Percentiles rank a stretch among this genome's conserved stretches.
Conservation (phyloP, 2,329 filamentous ascomycete genomes). For the Blumeria graminis region DNA sequence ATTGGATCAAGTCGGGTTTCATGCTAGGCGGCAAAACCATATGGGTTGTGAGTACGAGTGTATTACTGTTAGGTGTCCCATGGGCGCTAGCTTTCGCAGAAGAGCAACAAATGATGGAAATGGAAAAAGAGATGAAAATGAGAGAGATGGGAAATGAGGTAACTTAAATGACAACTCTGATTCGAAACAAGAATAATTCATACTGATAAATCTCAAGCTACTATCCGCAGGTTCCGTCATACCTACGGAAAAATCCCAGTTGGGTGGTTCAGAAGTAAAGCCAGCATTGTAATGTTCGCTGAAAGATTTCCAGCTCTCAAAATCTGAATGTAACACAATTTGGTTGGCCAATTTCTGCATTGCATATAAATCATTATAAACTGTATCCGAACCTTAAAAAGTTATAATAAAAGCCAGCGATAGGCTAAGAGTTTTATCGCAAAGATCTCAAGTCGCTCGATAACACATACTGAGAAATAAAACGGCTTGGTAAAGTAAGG, state of each 20-base stretch:
- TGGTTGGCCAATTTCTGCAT: too few relatives aligned
- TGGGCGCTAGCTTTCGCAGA: conserved; percentile 84
- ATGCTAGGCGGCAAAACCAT: conserved; percentile 62
- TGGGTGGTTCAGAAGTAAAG: conserved; percentile 11
- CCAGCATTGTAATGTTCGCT: conserved; percentile 10
- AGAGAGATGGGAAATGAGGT: conserved; percentile 73
- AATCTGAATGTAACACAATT: too few relatives aligned
- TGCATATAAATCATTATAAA: too few relatives aligned
- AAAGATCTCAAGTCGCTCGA: too few relatives aligned
- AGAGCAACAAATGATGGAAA: conserved; percentile 89
- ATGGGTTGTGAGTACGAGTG: conserved; percentile 78
- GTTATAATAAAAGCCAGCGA: too few relatives aligned
- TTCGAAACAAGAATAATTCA: neutral
- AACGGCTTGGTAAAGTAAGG: too few relatives aligned
- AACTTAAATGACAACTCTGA: conserved; percentile 2
- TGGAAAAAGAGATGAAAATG: conserved; percentile 96
- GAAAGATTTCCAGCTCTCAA: too few relatives aligned
- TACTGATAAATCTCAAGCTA: conserved; percentile 9
- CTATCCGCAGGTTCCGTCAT: conserved; percentile 9
- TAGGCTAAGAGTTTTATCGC: too few relatives aligned
- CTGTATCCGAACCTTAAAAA: too few relatives aligned
- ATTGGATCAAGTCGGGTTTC: conserved; percentile 33
- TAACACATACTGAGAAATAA: too few relatives aligned
- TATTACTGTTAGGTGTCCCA: conserved; percentile 72
- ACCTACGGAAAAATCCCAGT: conserved; percentile 10